Evolutionary conservation across 2,329 filamentous ascomycete species (phyloP), one percentile per base, ranked within the genome.

Genomic region (Periconia sp.): DNA sequence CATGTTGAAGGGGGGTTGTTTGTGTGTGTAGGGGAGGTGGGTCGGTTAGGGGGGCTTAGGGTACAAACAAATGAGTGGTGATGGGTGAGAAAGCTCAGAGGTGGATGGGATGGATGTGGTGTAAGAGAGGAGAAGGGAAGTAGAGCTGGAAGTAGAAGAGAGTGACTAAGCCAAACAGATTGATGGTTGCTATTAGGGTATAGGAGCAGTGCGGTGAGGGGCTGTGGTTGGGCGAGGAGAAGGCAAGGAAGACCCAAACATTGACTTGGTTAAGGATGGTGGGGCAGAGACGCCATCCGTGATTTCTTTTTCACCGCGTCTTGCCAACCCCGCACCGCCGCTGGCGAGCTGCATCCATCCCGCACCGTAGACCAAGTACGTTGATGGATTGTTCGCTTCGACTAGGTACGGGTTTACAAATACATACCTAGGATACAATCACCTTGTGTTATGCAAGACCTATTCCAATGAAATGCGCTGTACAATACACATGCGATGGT

Each of bases 1-100:
- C 73, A 76, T 75, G 66, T 63, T 74, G 59, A 47, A 52, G 53
- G 50, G 61, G 62, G 61, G 65, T 27, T 61, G 60, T 59, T 56
- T 51, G 62, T 59, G 41, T 49, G 48, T 64, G 66, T 52, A 37
- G 33, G 33, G 3, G 33, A 11, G 60, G 59, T 52, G 59, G 51
- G 41, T 56, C 59, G 65, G 65, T 56, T 56, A 55, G 55, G 54
- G 52, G 53, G 50, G 54, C 50, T 52, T 31, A 45, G 53, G 42
- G 33, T 14, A 37, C 33, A 37, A 33, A 14, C 31, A n/a, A 27
- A 27, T 27, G 23, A 27, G 23, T 27, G 23, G 23, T 37, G 33
- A n/a, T 37, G 33, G 33, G 3, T 14, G 33, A 6, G 33, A n/a
- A 11, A n/a, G 33, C 33, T 6, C 40, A 31, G 49, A 49, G 20